Evolutionary conservation across 2,329 filamentous ascomycete genomes (phyloP).

Genomic region (Proliferodiscus dingleyae): DNA sequence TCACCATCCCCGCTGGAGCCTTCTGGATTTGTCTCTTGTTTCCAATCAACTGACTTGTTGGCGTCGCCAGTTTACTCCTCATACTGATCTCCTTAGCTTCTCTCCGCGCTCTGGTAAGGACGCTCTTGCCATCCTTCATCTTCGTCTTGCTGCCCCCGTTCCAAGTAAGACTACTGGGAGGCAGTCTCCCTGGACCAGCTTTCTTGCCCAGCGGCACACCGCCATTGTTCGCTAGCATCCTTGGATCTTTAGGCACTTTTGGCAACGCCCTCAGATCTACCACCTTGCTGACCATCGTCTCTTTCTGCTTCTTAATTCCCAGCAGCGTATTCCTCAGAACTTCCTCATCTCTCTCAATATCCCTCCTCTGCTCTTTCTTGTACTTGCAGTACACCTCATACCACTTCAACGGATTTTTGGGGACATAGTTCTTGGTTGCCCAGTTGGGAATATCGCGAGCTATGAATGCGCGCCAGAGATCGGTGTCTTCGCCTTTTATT

Average conservation of each 20-base stretch:
- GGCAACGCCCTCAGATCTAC: constrained; percentile 47
- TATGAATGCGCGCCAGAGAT: constrained; percentile 78
- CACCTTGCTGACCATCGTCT: constrained; percentile 52
- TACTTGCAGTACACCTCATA: constrained; percentile 71
- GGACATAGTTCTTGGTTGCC: constrained; percentile 57
- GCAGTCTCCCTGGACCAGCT: constrained; percentile 27
- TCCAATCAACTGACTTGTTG: constrained; percentile 33
- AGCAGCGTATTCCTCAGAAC: constrained; percentile 50
- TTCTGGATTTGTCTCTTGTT: constrained; percentile 36
- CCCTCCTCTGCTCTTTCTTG: constrained; percentile 51
- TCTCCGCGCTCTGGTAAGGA: constrained; percentile 52
- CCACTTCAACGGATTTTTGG: constrained; percentile 67
- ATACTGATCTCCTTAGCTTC: constrained; percentile 51
- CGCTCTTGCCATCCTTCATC: constrained; percentile 45
- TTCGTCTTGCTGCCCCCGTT: constrained; percentile 48
- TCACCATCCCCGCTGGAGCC: constrained; percentile 51
- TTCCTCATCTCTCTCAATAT: constrained; percentile 53
- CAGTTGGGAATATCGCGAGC: constrained; percentile 65
- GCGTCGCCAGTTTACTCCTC: constrained; percentile 42
- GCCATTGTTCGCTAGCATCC: constrained; percentile 32
- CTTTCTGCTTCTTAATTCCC: constrained; percentile 53
- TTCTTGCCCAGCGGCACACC: constrained; percentile 27
- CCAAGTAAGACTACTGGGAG: constrained; percentile 38
- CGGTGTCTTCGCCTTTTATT: constrained; percentile 61
- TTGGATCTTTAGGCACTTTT: constrained; percentile 35